Evolutionary conservation across 2,329 filamentous ascomycete genomes (phyloP).

Genomic region (Botrytis deweyae): DNA sequence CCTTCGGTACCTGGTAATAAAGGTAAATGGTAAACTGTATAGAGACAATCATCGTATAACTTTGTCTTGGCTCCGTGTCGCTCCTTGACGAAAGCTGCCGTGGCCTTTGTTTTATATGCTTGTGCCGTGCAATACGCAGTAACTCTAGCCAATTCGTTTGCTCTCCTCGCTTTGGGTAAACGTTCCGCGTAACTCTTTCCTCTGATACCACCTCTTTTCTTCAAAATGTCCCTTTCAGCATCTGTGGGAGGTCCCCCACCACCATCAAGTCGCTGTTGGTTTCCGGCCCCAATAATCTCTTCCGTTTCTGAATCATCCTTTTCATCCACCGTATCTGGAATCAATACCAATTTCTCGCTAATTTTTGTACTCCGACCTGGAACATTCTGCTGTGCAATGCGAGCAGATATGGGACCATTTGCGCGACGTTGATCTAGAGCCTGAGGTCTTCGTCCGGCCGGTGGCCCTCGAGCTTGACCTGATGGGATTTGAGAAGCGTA

Average conservation of each 20-base stretch:
- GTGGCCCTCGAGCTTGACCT: constrained; percentile 78
- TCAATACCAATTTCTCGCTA: constrained; percentile 92
- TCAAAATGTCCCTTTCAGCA: constrained; percentile 64
- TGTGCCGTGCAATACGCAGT: constrained; percentile 97
- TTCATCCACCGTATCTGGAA: constrained; percentile 74
- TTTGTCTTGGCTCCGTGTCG: constrained; percentile 91
- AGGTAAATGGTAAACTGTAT: constrained; percentile 91
- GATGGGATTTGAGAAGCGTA: constrained; percentile 94
- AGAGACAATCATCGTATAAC: constrained; percentile 95
- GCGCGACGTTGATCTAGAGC: constrained; percentile 49
- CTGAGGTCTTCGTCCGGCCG: constrained; percentile 45
- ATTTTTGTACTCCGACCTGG: constrained; percentile 90
- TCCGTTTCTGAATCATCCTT: constrained; percentile 60
- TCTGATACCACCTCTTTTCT: constrained; percentile 58
- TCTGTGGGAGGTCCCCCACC: constrained; percentile 67
- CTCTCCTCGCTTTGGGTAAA: constrained; percentile 80
- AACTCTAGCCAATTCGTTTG: constrained; percentile 82
- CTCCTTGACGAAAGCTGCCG: constrained; percentile 84
- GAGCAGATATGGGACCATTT: constrained; percentile 46
- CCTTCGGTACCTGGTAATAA: constrained; percentile 82
- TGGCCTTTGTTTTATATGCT: constrained; percentile 83
- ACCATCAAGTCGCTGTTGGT: constrained; percentile 49
- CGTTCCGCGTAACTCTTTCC: constrained; percentile 94
- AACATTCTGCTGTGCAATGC: constrained; percentile 51
- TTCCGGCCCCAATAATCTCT: constrained; percentile 51